These are phyloP conservation scores for Myrmaecium sp. DNA, from an alignment of 2,329 filamentous ascomycete species.

Conservation along the genomic window DNA sequence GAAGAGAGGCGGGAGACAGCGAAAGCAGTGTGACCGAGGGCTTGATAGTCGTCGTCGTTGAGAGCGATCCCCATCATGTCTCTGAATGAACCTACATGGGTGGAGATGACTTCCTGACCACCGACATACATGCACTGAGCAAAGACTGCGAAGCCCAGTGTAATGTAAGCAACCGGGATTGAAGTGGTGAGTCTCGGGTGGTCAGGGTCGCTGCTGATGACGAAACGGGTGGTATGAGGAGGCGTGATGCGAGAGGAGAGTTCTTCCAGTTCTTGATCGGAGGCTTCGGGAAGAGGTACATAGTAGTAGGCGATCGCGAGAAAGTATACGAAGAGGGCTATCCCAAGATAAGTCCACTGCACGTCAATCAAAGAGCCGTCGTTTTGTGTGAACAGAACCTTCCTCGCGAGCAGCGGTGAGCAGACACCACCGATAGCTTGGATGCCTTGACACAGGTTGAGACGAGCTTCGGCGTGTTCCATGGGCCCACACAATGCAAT, in stretches of 20 bases:
- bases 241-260: slow-evolving; percentile 28
- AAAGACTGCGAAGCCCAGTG: slow-evolving; percentile 36
- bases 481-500: slow-evolving; percentile 44
- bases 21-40: slow-evolving; percentile 40
- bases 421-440: slow-evolving; percentile 44
- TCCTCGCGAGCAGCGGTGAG: slow-evolving; percentile 41
- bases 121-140: slow-evolving; percentile 45
- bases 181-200: slow-evolving; percentile 17
- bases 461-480: slow-evolving; percentile 40
- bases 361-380: slow-evolving; percentile 39
- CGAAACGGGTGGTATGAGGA: slow-evolving; percentile 19
- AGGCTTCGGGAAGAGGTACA: slow-evolving; percentile 43
- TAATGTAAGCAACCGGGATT: slow-evolving; percentile 37
- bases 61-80: slow-evolving; percentile 19
- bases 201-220: slow-evolving; percentile 33
- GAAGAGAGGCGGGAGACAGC: slow-evolving; percentile 40
- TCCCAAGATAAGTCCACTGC: slow-evolving; percentile 49
- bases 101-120: slow-evolving; percentile 39
- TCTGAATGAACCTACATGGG: slow-evolving; percentile 28
- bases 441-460: slow-evolving; percentile 44
- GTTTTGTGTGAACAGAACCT: slow-evolving; percentile 37
- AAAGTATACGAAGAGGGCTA: slow-evolving; percentile 41
- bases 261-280: slow-evolving; percentile 41
- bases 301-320: slow-evolving; percentile 45
- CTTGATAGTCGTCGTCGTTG: slow-evolving; percentile 26